Evolutionary conservation across 257 asterid genomes (phyloP), one percentile per base, ranked within the genome.

Genomic region (Scutellaria barbata): DNA sequence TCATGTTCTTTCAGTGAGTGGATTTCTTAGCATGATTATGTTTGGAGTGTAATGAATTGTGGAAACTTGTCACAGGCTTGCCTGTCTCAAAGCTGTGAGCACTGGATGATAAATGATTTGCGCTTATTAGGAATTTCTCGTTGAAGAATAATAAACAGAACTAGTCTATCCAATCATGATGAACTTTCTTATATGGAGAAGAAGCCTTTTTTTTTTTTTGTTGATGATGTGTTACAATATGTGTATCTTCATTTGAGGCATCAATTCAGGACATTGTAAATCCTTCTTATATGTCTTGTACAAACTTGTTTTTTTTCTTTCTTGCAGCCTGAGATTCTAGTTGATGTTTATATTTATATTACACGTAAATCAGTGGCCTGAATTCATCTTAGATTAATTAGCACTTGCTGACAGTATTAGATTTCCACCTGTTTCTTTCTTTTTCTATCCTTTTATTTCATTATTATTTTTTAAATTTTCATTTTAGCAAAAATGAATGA

Each of bases 41-140:
- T 35, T 17, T 33, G 22, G 72, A 41, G 48, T 30, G 45, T 60
- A 30, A 6, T 30, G 43, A 63, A 47, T 16, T 17, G 13, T 51
- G 37, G 42, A 5, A 4, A 16, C 37, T 71, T 10, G 47, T 78
- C 22, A 77, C 87, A 90, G 96, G 94, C 71, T 78, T 90, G 73
- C 87, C 95, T 3, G 90, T 84, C 65, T 85, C 97, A 10, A 90
- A 90, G 86, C 88, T 90, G 61, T 90, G 83, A 83, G 10, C 42
- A 45, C 2, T 48, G 71, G 17, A 10, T 7, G 12, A 35, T 13
- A 10, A 39, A 25, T 30, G 35, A 30, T 5, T 30, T 30, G 35
- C 35, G 35, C 35, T 2, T 30, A 30, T 30, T 30, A 30, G 35
- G 35, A 30, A 30, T 30, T 30, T 30, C 35, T 30, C 35, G 35